Evolutionary conservation across 495 filamentous ascomycete genomes (phyloP), one percentile per base, ranked within the genome.

Genomic region (Melanomma pulvis-pyrius): DNA sequence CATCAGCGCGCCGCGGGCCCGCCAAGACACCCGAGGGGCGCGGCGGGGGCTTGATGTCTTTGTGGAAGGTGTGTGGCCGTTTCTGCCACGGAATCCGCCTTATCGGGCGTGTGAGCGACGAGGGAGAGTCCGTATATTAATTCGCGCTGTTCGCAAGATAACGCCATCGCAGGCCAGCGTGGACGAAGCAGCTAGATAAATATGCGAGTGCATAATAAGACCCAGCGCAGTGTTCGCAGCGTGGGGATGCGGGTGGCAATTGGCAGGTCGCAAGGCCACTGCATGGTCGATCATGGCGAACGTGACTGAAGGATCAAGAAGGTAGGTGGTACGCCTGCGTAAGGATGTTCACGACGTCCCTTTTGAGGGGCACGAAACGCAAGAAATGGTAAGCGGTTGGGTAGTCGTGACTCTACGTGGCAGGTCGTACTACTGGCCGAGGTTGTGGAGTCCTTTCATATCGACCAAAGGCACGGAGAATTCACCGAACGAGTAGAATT

Each of bases 71-170:
- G 25, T 39, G 22, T 30, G 11, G n/a, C 11, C 44, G 32, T 8
- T 19, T 64, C 26, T 30, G 8, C 19, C 48, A 19, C 28, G 46
- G 17, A 25, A 30, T 2, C 17, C 9, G 46, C 30, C 44, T 65
- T 65, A 53, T 65, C 63, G 17, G 30, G 32, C 19, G 32, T 28
- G 13, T 9, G 13, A 21, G 8, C 30, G 30, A 17, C 13, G 25
- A 46, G 26, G 6, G 61, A 30, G 54, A 29, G 28, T 13, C 11
- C 13, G 6, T n/a, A 59, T 25, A 59, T 65, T 59, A 59, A 64
- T 34, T 65, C 63, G 54, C 26, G 22, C 17, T 44, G 39, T n/a
- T 44, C 39, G 39, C 39, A 44, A 44, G 63, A 65, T 65, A 53
- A 56, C 63, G 55, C 63, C 53, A 65, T 65, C 22, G 32, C 25